Evolutionary conservation across 441 rosid genomes (phyloP), one percentile per base, ranked within the genome.

Genomic region (Populus hybrid): DNA sequence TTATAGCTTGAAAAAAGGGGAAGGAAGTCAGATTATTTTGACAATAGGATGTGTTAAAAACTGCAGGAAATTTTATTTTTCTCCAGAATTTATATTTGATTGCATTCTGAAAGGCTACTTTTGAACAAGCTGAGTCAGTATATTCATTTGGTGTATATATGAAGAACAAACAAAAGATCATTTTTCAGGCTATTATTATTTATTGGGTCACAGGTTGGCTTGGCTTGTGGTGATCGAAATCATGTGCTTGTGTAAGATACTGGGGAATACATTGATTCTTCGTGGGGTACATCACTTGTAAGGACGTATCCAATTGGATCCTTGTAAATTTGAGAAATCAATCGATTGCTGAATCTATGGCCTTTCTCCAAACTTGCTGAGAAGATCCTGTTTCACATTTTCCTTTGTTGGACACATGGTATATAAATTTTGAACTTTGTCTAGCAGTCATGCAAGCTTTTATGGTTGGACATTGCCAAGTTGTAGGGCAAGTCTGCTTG

Each of bases 171-270:
- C 12, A 34, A n/a, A 24, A 26, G 18, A 28, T 75, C 24, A 18
- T 38, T 63, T 32, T 74, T 40, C 67, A 64, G 32, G 38, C 34
- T 72, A 30, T 68, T 36, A 24, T 30, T 81, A 32, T 75, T 26
- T 81, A 7, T 67, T 36, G 26, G 78, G 74, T 76, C 61, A 82
- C 87, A 84, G 85, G 81, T 73, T 79, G 79, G 73, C 74, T 70
- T 30, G 63, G 73, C 73, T 61, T 73, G 53, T 73, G 72, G 28
- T 77, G 81, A 79, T 53, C 80, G 53, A 75, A 78, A 64, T 76
- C 70, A 75, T 63, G 24, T 64, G 84, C 79, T 64, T 67, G 77
- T 79, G 81, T 80, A 76, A 82, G 78, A 71, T 74, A 53, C 57
- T 57, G 76, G 75, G 80, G 75, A 57, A 73, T 42, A 50, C 66